Evolutionary conservation across 2,329 filamentous ascomycete genomes (phyloP).

Genomic region (Penicillium palitans): DNA sequence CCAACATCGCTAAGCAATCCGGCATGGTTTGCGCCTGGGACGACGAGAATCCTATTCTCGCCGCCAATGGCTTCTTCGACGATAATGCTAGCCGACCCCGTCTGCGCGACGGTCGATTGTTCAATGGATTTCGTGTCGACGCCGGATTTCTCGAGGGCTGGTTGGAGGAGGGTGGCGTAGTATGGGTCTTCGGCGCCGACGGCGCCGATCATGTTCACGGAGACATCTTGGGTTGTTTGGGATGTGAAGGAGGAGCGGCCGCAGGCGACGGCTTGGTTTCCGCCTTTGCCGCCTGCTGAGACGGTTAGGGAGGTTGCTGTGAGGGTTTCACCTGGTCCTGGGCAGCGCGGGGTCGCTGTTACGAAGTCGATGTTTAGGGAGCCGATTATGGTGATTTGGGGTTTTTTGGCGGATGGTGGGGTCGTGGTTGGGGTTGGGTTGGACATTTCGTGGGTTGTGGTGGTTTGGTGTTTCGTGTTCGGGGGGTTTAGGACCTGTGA

Average conservation of each 20-base stretch:
- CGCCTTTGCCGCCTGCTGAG: constrained; percentile 45
- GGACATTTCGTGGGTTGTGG: constrained; percentile 9
- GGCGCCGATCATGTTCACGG: constrained; percentile 67
- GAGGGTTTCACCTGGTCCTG: constrained; percentile 77
- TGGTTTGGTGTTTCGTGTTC: background rate
- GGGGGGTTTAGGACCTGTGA: background rate
- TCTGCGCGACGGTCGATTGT: constrained; percentile 46
- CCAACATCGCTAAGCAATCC: constrained; percentile 34
- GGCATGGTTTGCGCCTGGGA: constrained; percentile 62
- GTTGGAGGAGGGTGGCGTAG: constrained; percentile 58
- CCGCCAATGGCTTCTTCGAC: constrained; percentile 63
- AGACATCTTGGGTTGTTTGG: constrained; percentile 42
- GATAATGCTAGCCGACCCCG: constrained; percentile 63
- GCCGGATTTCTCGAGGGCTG: constrained; percentile 57
- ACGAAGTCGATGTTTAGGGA: constrained; percentile 90
- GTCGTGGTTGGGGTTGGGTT: constrained; percentile 2
- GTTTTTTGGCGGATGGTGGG: background rate
- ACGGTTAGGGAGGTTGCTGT: constrained; percentile 71
- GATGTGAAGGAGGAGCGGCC: constrained; percentile 23
- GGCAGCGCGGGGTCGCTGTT: constrained; percentile 75
- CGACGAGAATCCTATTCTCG: constrained; percentile 71
- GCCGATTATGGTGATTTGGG: constrained; percentile 71
- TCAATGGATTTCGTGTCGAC: constrained; percentile 57
- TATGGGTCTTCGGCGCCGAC: constrained; percentile 60
- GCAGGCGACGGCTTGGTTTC: constrained; percentile 25